Conservation (phyloP, 2,329 filamentous ascomycete genomes). For the Akanthomyces uredinophilus region DNA sequence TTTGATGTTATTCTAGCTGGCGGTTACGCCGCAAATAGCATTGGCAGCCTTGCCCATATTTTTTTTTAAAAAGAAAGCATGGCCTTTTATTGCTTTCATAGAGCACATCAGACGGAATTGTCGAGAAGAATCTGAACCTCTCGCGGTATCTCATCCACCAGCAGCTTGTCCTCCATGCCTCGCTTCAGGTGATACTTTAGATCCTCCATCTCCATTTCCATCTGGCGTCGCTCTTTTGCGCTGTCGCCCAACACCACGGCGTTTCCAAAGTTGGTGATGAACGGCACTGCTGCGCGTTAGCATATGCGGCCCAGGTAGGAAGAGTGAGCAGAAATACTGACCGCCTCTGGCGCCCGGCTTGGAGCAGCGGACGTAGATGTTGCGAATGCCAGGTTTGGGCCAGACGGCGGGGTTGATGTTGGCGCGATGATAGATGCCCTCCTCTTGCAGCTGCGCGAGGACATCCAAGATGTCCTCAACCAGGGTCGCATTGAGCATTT, state of each 20-base stretch:
- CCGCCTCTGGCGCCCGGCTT: background rate
- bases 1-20: too few species aligned
- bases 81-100: too few species aligned
- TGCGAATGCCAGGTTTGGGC: constrained; percentile 1
- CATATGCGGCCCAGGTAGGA: background rate
- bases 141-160: background rate
- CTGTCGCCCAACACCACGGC: background rate
- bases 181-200: background rate
- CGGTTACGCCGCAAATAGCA: too few species aligned
- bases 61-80: too few species aligned
- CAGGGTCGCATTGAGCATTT: background rate
- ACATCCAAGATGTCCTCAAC: background rate
- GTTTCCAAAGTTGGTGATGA: constrained; percentile 2
- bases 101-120: background rate
- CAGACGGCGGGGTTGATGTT: constrained; percentile 1
- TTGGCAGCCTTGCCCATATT: too few species aligned
- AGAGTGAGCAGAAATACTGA: background rate
- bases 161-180: background rate
- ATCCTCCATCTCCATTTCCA: background rate
- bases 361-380: background rate
- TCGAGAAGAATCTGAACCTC: background rate
- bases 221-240: background rate
- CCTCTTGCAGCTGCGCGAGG: constrained; percentile 1
- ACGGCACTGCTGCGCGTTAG: background rate
- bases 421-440: background rate